Conservation (phyloP, 139 green algal genomes). For the Tetradesmus obliquus region DNA sequence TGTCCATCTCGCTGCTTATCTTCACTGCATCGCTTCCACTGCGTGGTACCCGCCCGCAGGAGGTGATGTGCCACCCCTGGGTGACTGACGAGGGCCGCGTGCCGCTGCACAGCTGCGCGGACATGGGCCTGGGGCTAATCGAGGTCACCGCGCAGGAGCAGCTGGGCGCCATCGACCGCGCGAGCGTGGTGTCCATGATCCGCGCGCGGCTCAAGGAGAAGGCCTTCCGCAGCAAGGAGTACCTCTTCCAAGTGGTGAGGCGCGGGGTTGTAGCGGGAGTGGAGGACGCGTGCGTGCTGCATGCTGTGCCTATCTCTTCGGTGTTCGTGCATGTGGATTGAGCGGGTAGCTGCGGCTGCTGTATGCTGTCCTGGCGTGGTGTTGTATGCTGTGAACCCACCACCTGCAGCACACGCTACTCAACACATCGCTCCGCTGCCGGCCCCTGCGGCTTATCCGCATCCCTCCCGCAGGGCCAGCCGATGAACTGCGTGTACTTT, state of each 20-base stretch:
- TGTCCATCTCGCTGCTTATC: background rate
- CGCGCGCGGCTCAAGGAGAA: slow-evolving; percentile 65
- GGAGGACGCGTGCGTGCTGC: too few species aligned
- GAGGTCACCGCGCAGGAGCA: slow-evolving; percentile 53
- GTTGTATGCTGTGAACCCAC: background rate
- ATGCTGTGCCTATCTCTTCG: too few species aligned
- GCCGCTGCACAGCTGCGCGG: slow-evolving; percentile 21
- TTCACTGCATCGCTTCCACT: too few species aligned
- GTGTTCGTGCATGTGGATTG: too few species aligned
- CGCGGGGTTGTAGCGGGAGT: too few species aligned
- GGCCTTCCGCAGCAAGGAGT: slow-evolving; percentile 47
- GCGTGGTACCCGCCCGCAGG: background rate
- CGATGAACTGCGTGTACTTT: slow-evolving; percentile 64
- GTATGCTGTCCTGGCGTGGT: too few species aligned
- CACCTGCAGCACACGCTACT: background rate
- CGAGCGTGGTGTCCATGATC: slow-evolving; percentile 58
- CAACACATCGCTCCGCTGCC: too few species aligned
- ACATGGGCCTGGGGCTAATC: slow-evolving; percentile 39
- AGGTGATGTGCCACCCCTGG: slow-evolving; percentile 50
- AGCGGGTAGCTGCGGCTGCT: background rate
- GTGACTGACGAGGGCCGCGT: slow-evolving; percentile 49
- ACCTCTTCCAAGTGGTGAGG: slow-evolving; percentile 62
- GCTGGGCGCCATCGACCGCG: slow-evolving; percentile 61
- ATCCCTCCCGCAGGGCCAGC: slow-evolving; percentile 47
- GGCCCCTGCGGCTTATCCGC: background rate